Evolutionary conservation across 179 eudicot genomes (phyloP).

Genomic region (Sideroxylon spinosum): DNA sequence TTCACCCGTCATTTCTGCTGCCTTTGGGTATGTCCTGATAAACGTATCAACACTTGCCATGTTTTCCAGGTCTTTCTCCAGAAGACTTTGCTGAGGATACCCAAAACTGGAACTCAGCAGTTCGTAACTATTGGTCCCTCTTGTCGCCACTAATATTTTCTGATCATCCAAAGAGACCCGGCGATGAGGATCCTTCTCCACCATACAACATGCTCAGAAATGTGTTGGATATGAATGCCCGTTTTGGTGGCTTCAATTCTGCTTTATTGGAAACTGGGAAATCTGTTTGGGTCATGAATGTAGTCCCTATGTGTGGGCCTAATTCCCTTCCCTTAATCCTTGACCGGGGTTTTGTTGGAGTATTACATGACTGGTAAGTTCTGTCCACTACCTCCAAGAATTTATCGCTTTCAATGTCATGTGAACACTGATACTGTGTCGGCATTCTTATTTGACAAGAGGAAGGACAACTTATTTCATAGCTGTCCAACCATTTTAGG

Average conservation of each 20-base stretch:
- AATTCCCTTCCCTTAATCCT: slow-evolving; percentile 73
- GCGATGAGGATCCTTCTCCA: slow-evolving; percentile 98
- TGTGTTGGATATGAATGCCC: slow-evolving; percentile 96
- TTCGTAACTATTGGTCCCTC: slow-evolving; percentile 88
- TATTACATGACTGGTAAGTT: slow-evolving; percentile 87
- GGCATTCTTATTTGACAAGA: not conserved
- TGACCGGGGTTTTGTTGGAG: slow-evolving; percentile 90
- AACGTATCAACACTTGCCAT: not conserved
- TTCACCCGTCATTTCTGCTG: not conserved
- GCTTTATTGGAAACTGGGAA: slow-evolving; percentile 77
- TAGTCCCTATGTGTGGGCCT: slow-evolving; percentile 78
- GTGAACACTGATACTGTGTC: not conserved
- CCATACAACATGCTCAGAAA: slow-evolving; percentile 97
- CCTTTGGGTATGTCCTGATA: not conserved
- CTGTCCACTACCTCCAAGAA: not conserved
- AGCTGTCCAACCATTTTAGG: not conserved
- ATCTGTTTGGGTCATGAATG: slow-evolving; percentile 99
- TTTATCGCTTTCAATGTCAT: not conserved
- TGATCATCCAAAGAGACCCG: slow-evolving; percentile 99
- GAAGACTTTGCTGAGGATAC: slow-evolving; percentile 83
- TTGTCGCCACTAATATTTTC: slow-evolving; percentile 94
- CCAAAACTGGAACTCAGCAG: slow-evolving; percentile 60
- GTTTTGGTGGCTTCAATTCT: slow-evolving; percentile 78
- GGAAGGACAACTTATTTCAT: not conserved
- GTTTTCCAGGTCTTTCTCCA: slow-evolving; percentile 49